These are phyloP conservation scores for Cladosporium sp. DNA, from an alignment of 2,329 filamentous ascomycete genomes.

Conservation along the genomic window DNA sequence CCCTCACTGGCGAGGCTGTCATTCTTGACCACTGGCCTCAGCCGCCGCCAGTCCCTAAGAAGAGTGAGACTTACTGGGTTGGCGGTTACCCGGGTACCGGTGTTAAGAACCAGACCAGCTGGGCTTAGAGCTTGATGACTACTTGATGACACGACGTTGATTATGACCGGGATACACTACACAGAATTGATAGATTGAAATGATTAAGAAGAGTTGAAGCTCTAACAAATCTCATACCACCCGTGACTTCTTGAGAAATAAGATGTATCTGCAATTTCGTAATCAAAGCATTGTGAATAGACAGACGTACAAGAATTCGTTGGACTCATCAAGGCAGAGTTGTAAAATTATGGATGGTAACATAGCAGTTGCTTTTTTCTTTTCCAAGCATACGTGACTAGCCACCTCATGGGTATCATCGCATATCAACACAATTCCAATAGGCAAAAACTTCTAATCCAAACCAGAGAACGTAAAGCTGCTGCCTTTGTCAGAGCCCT, in stretches of 20 bases:
- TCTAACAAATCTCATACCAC: no score
- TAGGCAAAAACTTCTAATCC: conserved; percentile 20
- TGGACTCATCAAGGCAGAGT: no score
- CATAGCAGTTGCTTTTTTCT: not conserved
- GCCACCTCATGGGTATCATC: conserved; percentile 9
- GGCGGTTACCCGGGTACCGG: conserved; percentile 22
- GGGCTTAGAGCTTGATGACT: not conserved
- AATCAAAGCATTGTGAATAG: no score
- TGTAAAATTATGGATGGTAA: not conserved
- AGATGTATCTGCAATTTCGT: no score
- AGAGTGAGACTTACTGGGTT: conserved; percentile 28
- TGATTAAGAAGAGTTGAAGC: no score
- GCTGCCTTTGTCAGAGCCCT: conserved; percentile 24
- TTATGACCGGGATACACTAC: no score
- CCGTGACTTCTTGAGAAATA: no score
- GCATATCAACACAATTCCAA: not conserved
- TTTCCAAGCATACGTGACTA: not conserved
- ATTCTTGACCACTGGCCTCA: conserved; percentile 41
- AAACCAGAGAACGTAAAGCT: conserved; percentile 28
- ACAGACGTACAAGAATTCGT: no score
- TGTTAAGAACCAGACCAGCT: conserved; percentile 7
- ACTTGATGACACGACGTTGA: no score
- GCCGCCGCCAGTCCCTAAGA: conserved; percentile 20
- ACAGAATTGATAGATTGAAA: no score
- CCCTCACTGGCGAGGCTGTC: conserved; percentile 41